phyloP scores from a whole-genome alignment of 768 basidiomycete genomes.

The Austroboletus eburneus region DNA sequence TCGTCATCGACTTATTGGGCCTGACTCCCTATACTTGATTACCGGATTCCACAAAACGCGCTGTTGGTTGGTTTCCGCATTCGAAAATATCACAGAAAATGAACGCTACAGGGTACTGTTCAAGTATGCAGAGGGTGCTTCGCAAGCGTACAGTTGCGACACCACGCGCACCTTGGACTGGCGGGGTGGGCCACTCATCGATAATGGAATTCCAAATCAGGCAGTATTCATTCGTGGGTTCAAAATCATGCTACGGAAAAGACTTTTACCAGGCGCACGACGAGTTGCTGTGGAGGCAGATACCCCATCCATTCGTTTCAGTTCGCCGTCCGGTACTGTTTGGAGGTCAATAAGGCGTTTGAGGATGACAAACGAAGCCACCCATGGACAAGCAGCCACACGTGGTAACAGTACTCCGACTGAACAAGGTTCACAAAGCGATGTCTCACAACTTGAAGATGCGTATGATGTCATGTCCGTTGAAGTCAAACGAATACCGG shows the following conservation, averaged over 20 bases:
- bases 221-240: slow-evolving; percentile 19
- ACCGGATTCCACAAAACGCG: slow-evolving; percentile 17
- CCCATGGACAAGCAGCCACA: too few relatives aligned
- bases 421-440: neutral
- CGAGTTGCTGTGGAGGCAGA: neutral
- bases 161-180: neutral
- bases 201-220: slow-evolving; percentile 9
- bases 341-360: too few relatives aligned
- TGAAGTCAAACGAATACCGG: neutral
- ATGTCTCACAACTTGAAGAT: neutral
- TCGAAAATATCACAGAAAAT: neutral
- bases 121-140: neutral
- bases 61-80: slow-evolving; percentile 26
- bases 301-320: neutral
- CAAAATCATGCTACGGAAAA: slow-evolving; percentile 6
- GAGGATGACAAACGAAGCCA: too few relatives aligned
- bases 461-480: neutral
- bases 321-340: too few relatives aligned
- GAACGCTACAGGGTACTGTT: neutral
- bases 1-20: slow-evolving; percentile 1
- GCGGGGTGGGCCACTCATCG: neutral
- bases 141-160: neutral
- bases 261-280: neutral
- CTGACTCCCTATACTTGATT: slow-evolving; percentile 22
- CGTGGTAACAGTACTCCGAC: neutral